phyloP scores from a whole-genome alignment of 2,329 filamentous ascomycete species.

The Mycosphaerelloides madeirae region DNA sequence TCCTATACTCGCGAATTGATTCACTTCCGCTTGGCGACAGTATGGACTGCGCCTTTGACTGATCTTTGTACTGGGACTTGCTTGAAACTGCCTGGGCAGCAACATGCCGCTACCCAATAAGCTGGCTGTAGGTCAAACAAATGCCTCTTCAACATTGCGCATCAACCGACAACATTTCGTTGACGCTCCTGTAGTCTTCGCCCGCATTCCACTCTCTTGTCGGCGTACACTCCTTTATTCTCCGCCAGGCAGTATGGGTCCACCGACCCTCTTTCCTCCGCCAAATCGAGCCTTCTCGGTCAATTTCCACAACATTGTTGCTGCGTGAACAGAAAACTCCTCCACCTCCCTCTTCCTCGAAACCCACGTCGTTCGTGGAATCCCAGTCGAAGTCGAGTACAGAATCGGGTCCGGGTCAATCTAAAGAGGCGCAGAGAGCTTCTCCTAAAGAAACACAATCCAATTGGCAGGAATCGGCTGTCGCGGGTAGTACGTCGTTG shows the following conservation, averaged over 20 bases:
- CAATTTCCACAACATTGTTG: slow-evolving; percentile 17
- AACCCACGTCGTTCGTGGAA: slow-evolving; percentile 8
- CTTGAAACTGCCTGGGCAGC: slow-evolving; percentile 2
- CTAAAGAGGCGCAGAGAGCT: slow-evolving; percentile 8
- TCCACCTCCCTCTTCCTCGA: slow-evolving; percentile 7
- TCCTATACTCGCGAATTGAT: too few relatives aligned
- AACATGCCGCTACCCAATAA: slow-evolving; percentile 23
- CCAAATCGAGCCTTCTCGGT: slow-evolving; percentile 15
- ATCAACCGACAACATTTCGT: background rate
- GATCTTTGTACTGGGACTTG: slow-evolving; percentile 8
- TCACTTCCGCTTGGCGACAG: background rate
- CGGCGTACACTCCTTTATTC: slow-evolving; percentile 30
- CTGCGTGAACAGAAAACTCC: slow-evolving; percentile 17
- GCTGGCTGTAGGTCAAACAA: slow-evolving; percentile 24
- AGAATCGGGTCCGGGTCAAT: background rate
- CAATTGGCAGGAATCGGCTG: slow-evolving; percentile 10
- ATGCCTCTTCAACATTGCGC: background rate
- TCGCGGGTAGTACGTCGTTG: slow-evolving; percentile 15
- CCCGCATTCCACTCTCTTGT: slow-evolving; percentile 30
- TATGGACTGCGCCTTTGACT: slow-evolving; percentile 6
- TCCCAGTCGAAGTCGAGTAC: slow-evolving; percentile 2
- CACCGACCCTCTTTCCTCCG: slow-evolving; percentile 26
- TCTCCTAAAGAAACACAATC: slow-evolving; percentile 10
- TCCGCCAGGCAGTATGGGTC: slow-evolving; percentile 32
- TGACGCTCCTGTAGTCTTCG: slow-evolving; percentile 22